Evolutionary conservation across 352 stramenopile genomes (phyloP), one percentile per base, ranked within the genome.

Genomic region (Globisporangium nodosum): DNA sequence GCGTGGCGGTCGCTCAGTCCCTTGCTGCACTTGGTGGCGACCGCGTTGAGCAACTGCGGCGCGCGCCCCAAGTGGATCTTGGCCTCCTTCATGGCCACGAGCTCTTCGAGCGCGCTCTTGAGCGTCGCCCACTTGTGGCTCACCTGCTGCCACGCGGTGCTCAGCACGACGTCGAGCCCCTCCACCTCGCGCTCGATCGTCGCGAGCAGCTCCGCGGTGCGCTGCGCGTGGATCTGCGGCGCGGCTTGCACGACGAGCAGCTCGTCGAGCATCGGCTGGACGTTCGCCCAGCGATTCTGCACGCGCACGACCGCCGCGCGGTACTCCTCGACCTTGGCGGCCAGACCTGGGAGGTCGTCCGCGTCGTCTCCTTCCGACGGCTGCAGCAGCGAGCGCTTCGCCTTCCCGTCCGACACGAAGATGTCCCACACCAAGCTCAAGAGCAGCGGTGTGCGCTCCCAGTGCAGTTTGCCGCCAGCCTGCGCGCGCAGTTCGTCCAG

Each of bases 381-480:
- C 48, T 57, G 33, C 7, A 48, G 24, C 0, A 52, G 46, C 48
- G 64, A 46, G 8, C 48, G 40, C 31, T 54, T 54, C 4, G 55
- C 58, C 42, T 59, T 74, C 47, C 74, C 65, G 11, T 70, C 64
- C 3, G 76, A 52, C 5, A 69, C 37, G 54, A 91, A 91, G 60
- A 89, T 87, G 47, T 91, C 81, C 76, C 81, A 88, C 7, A 91
- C 75, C 3, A 87, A 68, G 40, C 66, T 86, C 9, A 91, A 61
- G 11, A 91, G 53, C 27, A 86, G 62, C 7, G 81, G 81, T 0
- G 81, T 89, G 13, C 69, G 70, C 27, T 81, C 69, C 81, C 78
- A 91, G 42, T 91, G 76, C 24, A 91, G 53, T 49, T 86, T 91
- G 7, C 65, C 55, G 5, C 39, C 63, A 0, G 73, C 56, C 39